These are phyloP conservation scores for Chrysoporthe cubensis DNA, from an alignment of 2,329 filamentous ascomycete species.

Conservation along the genomic window DNA sequence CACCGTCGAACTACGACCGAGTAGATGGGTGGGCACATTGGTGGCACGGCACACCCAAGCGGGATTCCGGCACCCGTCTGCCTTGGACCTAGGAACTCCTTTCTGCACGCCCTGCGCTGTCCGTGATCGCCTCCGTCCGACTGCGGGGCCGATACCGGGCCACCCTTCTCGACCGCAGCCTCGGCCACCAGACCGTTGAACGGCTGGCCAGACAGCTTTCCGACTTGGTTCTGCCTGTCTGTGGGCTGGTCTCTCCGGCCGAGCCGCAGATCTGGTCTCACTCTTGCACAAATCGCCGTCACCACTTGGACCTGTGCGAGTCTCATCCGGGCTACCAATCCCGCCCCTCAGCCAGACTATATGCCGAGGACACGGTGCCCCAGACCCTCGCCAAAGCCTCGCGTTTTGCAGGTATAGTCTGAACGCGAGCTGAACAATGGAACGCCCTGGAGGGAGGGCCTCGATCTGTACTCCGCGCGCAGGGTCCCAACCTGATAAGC, in stretches of 20 bases:
- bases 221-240: constrained; percentile 9
- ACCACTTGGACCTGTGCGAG: constrained; percentile 6
- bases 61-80: background rate
- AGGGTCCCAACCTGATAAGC: constrained; percentile 23
- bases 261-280: constrained; percentile 20
- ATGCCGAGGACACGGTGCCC: constrained; percentile 6
- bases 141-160: constrained; percentile 29
- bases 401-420: constrained; percentile 17
- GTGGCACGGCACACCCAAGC: background rate
- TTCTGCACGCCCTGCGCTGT: background rate
- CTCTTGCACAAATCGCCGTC: constrained; percentile 17
- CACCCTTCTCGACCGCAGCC: background rate
- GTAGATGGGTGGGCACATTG: background rate
- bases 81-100: background rate
- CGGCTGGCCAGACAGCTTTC: background rate
- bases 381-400: background rate
- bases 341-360: background rate
- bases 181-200: constrained; percentile 9
- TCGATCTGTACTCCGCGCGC: background rate
- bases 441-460: background rate
- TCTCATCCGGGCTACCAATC: background rate
- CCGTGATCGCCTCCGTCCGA: constrained; percentile 11
- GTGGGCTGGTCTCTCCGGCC: constrained; percentile 8
- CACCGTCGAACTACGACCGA: background rate
- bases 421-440: background rate